Evolutionary conservation across 139 green algal genomes (phyloP), one percentile per base, ranked within the genome.

Genomic region (Tetradesmus obliquus): DNA sequence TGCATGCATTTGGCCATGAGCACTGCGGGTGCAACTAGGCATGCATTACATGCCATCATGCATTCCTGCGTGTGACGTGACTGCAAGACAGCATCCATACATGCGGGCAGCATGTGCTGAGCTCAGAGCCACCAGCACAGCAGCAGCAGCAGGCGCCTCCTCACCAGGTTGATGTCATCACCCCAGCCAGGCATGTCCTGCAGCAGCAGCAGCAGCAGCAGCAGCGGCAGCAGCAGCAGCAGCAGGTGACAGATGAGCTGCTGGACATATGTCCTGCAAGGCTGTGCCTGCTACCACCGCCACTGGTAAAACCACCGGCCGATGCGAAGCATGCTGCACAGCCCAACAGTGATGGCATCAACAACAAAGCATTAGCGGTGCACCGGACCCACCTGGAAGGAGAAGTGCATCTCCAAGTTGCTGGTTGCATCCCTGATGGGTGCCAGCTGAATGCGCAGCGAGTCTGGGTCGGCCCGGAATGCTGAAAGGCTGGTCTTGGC

Each of bases 121-220:
- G 57, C 5, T 7, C n/a, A n/a, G n/a, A n/a, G n/a, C n/a, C n/a
- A n/a, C n/a, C n/a, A n/a, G n/a, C n/a, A n/a, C 57, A 62, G 7
- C 60, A 71, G 60, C 60, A 71, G 60, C 60, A 58, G 82, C 20
- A 58, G 45, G 24, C 10, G 45, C 60, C 15, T 9, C 17, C 66
- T 74, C 15, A 91, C 76, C 19, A 90, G 69, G 71, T 90, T 83
- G 17, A 90, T 90, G 66, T 90, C 86, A 84, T 90, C 86, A 72
- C 86, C 86, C 86, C 86, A 90, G 19, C 86, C 86, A 71, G 86
- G 86, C 86, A 90, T 90, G 71, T 90, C 86, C 86, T 90, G 86
- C 85, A 89, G 82, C 81, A 87, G 15, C 57, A 88, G 55, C 17
- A 74, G 82, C 54, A 86, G 80, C 74, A 84, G 57, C 80, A 86